Conservation (phyloP, 164 flowering plant species). For the Liriodendron chinense region DNA sequence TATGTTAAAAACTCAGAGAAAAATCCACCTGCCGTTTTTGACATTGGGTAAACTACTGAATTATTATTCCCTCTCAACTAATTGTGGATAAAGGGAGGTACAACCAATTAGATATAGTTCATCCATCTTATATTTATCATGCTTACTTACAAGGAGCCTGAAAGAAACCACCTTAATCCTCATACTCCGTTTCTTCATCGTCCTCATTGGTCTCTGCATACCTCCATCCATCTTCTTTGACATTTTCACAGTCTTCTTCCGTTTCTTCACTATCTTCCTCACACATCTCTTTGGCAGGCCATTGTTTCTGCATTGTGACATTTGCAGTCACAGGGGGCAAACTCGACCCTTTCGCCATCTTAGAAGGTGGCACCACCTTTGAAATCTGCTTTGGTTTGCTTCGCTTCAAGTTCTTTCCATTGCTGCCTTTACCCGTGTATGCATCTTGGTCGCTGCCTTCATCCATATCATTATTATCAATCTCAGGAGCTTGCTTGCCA, state of each 20-base stretch:
- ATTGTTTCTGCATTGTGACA: conserved; percentile 40
- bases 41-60: too few relatives aligned
- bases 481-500: conserved; percentile 42
- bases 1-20: too few relatives aligned
- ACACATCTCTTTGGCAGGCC: conserved; percentile 55
- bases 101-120: neutral
- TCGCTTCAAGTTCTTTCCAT: conserved; percentile 46
- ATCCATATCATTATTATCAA: conserved; percentile 65
- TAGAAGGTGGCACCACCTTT: conserved; percentile 63
- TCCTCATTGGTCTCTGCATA: conserved; percentile 67
- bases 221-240: conserved; percentile 68
- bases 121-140: neutral
- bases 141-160: conserved; percentile 5
- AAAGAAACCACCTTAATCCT: conserved; percentile 38
- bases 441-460: conserved; percentile 84
- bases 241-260: conserved; percentile 84
- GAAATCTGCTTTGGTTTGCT: conserved; percentile 48
- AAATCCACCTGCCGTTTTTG: too few relatives aligned
- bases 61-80: too few relatives aligned
- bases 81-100: too few relatives aligned
- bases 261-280: conserved; percentile 97
- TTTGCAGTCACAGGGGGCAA: conserved; percentile 41
- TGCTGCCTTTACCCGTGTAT: conserved; percentile 40
- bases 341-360: conserved; percentile 43
- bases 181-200: conserved; percentile 86